Base-by-base conservation (phyloP, 192 early-diverging fungal genomes). In the Funneliformis mosseae region DNA sequence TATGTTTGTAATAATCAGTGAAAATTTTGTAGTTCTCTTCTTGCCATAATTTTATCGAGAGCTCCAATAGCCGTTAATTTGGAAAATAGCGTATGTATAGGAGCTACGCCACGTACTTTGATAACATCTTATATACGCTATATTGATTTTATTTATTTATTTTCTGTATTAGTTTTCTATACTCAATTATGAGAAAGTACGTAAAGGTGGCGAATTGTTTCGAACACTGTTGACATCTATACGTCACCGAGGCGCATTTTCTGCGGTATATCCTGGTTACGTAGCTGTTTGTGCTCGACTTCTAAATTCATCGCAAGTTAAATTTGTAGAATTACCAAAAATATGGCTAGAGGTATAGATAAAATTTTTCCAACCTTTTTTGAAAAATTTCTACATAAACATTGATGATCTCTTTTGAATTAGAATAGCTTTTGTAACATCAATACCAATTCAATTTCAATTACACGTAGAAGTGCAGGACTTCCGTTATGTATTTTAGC, bases 191-290 rank as follows among this genome's bases (percentile, higher is more conserved):
- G 69, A 80, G 33, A 45, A 80, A 61, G 28, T 80, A 59, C 68
- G 68, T 6, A 76, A 82, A 23, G 85, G 85, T 67, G 89, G 89
- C 8, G 84, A 85, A 9, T 79, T 95, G 64, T 85, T 95, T 48
- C 81, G 90, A 3, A 82, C 76, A 8, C 74, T 89, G 9, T 82
- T 92, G 81, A 94, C 92, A 5, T 90, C 90, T 11, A 95, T 97
- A 64, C 92, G 97, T 12, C 97, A 98, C 77, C 92, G 93, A 61
- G 97, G 97, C 8, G 97, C 97, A 9, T 98, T 98, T 81, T 91
- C 94, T 0, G 92, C 96, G 5, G 94, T 97, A 0, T 93, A 96
- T 81, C 91, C 92, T 25, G 91, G 90, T 43, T 97, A 96, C 73
- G 87, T 92, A 9, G 83, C 80, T 0, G 83, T 97, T 1, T 96